phyloP scores from a whole-genome alignment of 2,329 filamentous ascomycete species.

The Ramularia endophylla region DNA sequence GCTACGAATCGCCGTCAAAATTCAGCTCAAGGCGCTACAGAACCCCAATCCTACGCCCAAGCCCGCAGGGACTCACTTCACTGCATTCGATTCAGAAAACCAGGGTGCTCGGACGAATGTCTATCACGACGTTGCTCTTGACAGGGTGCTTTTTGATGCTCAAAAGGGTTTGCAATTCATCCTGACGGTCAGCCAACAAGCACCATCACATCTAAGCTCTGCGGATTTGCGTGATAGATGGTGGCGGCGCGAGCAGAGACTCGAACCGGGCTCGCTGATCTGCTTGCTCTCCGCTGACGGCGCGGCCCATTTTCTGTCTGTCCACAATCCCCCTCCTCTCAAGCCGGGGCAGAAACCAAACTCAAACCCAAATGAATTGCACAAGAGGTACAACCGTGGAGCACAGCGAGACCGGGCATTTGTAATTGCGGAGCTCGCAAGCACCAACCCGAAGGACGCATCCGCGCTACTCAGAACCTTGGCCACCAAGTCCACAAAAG shows the following conservation, averaged over 20 bases:
- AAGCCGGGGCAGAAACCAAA: slow-evolving; percentile 3
- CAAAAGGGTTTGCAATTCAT: slow-evolving; percentile 41
- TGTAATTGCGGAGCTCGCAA: slow-evolving; percentile 10
- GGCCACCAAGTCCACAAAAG: too few species aligned
- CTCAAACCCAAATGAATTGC: not conserved
- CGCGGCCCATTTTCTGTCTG: slow-evolving; percentile 24
- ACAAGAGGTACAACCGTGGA: slow-evolving; percentile 1
- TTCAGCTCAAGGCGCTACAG: slow-evolving; percentile 34
- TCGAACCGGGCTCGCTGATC: slow-evolving; percentile 46
- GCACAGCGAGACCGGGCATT: slow-evolving; percentile 6
- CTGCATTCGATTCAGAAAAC: not conserved
- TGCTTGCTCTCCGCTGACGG: slow-evolving; percentile 41
- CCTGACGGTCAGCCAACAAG: slow-evolving; percentile 47
- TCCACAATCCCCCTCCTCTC: slow-evolving; percentile 1
- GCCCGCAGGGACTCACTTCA: not conserved
- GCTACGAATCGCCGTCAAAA: slow-evolving; percentile 53
- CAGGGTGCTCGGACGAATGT: slow-evolving; percentile 29
- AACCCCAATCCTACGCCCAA: slow-evolving; percentile 5
- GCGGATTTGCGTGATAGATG: slow-evolving; percentile 38
- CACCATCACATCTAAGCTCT: slow-evolving; percentile 29
- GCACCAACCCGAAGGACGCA: not conserved
- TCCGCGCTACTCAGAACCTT: not conserved
- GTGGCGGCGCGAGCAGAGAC: slow-evolving; percentile 46
- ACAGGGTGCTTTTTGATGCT: slow-evolving; percentile 33
- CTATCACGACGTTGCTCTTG: slow-evolving; percentile 34